phyloP scores from a whole-genome alignment of 2,329 filamentous ascomycete species.

The Fusarium sp. region DNA sequence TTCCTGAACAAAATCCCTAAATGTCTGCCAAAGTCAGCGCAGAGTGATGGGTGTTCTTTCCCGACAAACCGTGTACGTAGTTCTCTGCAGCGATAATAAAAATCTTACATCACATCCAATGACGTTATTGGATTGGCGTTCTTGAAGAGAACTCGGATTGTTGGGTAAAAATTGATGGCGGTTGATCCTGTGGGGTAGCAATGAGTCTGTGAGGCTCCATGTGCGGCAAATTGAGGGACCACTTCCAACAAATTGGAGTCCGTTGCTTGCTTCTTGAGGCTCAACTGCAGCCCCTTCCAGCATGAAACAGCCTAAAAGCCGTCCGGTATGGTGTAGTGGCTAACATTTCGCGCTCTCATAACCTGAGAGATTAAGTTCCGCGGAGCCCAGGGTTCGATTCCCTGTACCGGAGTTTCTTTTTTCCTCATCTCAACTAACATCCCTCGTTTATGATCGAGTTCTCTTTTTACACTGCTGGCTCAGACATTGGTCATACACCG shows the following conservation, averaged over 20 bases:
- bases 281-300: no score
- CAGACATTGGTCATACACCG: no score
- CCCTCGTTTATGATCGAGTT: no score
- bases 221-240: accelerated
- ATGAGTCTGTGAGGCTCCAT: accelerated
- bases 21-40: no score
- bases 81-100: not conserved
- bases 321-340: conserved; percentile 50
- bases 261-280: no score
- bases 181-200: not conserved
- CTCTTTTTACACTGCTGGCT: not conserved
- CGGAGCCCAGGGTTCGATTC: conserved; percentile 35
- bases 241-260: conserved; percentile 11
- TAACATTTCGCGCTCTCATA: conserved; percentile 50
- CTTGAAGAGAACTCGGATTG: no score
- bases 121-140: not conserved
- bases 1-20: no score
- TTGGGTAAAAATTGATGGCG: not conserved
- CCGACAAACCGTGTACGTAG: no score
- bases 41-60: no score
- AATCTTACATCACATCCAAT: not conserved
- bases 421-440: no score
- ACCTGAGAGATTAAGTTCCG: conserved; percentile 36
- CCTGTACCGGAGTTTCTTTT: conserved; percentile 20
- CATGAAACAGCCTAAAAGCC: no score